These are phyloP conservation scores for Schizonepeta tenuifolia DNA, from an alignment of 257 asterid species.

Conservation along the genomic window DNA sequence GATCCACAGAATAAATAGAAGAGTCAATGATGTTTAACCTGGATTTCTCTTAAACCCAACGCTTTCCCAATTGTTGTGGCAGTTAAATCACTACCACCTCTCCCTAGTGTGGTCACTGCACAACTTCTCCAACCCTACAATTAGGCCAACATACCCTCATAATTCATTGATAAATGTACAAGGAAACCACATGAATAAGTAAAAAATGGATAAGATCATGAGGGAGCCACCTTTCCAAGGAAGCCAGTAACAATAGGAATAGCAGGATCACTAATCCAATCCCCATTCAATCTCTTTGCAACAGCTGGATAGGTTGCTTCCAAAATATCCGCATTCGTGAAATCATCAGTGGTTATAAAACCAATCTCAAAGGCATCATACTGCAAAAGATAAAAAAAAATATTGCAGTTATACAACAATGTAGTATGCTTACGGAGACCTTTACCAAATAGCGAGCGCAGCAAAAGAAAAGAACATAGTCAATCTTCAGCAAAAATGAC, in stretches of 20 bases:
- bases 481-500: not conserved
- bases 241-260: slow-evolving; percentile 92
- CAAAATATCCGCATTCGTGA: slow-evolving; percentile 88
- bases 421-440: not conserved
- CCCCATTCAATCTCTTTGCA: slow-evolving; percentile 77
- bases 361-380: slow-evolving; percentile 93
- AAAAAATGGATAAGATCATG: slow-evolving; percentile 17
- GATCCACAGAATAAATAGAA: not conserved
- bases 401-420: slow-evolving; percentile 12
- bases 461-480: slow-evolving; percentile 8
- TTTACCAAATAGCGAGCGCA: slow-evolving; percentile 8
- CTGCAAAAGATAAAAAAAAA: slow-evolving; percentile 53
- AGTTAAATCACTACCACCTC: slow-evolving; percentile 98
- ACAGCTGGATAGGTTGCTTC: slow-evolving; percentile 97
- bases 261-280: slow-evolving; percentile 82
- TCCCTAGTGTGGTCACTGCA: slow-evolving; percentile 88
- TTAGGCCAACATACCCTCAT: slow-evolving; percentile 24
- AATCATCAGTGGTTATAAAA: slow-evolving; percentile 86
- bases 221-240: slow-evolving; percentile 75
- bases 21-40: slow-evolving; percentile 45
- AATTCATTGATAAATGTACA: not conserved
- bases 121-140: slow-evolving; percentile 77
- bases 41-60: slow-evolving; percentile 81
- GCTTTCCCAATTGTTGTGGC: slow-evolving; percentile 95
- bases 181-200: not conserved